Evolutionary conservation across 2,329 filamentous ascomycete species (phyloP).

Genomic region (Pseudopithomyces chartarum): DNA sequence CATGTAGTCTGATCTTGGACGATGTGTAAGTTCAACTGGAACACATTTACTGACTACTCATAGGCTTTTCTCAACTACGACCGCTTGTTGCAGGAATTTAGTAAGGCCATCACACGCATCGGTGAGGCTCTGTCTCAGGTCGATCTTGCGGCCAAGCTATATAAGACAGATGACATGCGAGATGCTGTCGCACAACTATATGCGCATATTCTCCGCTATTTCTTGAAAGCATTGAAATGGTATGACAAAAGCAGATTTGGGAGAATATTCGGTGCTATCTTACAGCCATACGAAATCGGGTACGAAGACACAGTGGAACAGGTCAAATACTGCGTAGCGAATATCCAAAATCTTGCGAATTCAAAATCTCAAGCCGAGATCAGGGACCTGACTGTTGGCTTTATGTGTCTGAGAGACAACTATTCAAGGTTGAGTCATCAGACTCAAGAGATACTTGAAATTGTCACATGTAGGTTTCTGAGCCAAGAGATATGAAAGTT

Average conservation of each 20-base stretch:
- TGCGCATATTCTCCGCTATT: constrained; percentile 28
- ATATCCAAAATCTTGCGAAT: neutral
- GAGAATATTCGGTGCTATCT: constrained; percentile 21
- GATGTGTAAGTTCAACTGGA: neutral
- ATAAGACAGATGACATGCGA: constrained; percentile 25
- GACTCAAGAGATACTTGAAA: neutral
- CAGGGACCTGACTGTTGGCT: constrained; percentile 9
- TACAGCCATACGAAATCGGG: constrained; percentile 17
- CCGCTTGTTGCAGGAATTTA: constrained; percentile 1
- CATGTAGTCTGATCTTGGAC: no score
- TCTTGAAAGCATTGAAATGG: constrained; percentile 27
- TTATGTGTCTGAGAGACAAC: neutral
- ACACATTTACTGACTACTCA: neutral
- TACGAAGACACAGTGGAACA: constrained; percentile 20
- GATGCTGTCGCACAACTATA: constrained; percentile 24
- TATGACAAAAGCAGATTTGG: constrained; percentile 26
- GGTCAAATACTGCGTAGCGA: neutral
- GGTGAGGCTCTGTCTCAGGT: constrained; percentile 6
- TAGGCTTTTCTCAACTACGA: constrained; percentile 3
- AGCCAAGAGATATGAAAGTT: no score
- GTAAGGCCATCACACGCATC: neutral
- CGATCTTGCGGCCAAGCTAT: constrained; percentile 11
- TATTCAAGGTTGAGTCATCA: neutral
- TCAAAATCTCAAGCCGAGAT: constrained; percentile 10
- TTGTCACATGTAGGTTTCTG: neutral